phyloP scores from a whole-genome alignment of 306 rosid genomes.

The Cicer judaicum region DNA sequence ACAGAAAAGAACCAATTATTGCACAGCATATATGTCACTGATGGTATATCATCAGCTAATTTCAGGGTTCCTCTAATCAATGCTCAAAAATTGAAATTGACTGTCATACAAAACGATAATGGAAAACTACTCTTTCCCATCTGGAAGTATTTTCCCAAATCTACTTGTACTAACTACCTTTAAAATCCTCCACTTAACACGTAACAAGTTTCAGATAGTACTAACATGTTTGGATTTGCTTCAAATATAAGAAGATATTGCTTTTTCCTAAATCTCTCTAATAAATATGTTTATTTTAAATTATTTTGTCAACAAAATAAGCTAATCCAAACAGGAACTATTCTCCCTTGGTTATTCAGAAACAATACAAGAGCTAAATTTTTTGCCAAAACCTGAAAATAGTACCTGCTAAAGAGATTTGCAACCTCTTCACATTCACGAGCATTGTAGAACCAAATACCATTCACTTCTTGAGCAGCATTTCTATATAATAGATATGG shows the following conservation, averaged over 20 bases:
- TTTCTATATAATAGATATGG: slow-evolving; percentile 69
- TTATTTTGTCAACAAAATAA: slow-evolving; percentile 1
- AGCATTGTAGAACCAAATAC: slow-evolving; percentile 68
- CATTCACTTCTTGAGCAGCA: slow-evolving; percentile 72
- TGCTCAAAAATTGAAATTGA: slow-evolving; percentile 13
- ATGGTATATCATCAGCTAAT: background rate
- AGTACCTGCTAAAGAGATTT: slow-evolving; percentile 68
- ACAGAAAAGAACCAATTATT: slow-evolving; percentile 11
- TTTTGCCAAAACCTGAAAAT: slow-evolving; percentile 10
- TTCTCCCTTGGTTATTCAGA: slow-evolving; percentile 13
- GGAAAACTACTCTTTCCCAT: background rate
- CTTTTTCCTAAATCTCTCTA: background rate
- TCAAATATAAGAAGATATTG: background rate
- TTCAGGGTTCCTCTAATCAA: slow-evolving; percentile 10
- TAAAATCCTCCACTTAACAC: slow-evolving; percentile 15
- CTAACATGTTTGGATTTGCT: background rate
- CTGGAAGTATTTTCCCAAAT: background rate
- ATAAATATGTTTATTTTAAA: background rate
- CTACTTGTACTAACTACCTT: slow-evolving; percentile 14
- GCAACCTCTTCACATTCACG: slow-evolving; percentile 73
- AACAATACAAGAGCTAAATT: background rate
- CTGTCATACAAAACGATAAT: slow-evolving; percentile 24
- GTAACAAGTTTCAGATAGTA: background rate
- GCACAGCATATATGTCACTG: slow-evolving; percentile 20
- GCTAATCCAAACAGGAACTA: background rate